Base-by-base conservation (phyloP, 139 green algal species). In the Pseudopediastrum boryanum region DNA sequence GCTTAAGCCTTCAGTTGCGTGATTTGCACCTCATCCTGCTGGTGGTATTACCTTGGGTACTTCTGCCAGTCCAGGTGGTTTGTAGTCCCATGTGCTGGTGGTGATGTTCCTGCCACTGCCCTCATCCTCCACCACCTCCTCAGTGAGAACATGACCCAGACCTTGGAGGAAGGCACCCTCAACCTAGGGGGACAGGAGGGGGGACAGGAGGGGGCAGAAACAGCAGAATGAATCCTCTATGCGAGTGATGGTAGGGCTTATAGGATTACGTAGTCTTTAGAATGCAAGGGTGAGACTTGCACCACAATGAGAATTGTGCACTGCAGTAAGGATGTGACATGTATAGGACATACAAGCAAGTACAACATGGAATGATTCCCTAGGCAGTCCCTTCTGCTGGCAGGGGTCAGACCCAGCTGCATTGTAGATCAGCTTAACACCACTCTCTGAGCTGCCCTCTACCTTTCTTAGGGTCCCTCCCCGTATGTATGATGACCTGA, bases 131-230 rank as follows among this genome's bases (percentile, higher is more conserved):
- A 78, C 9, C 25, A 78, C 71, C 71, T 78, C 71, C 38, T 78
- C 71, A 56, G n/a, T 65, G 19, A 78, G 2, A 52, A 78, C 71
- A 9, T 69, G n/a, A n/a, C 71, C 71, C 6, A 78, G 54, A 41
- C 71, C 71, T 39, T 69, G 43, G 54, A 78, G 54, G 71, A 78
- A 78, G 33, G 71, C 71, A 41, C 71, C 71, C 54, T 78, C 71
- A 52, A 78, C 29, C 71, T 78, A 39, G 2, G 16, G 12, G 46
- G 46, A 16, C 46, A 56, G 12, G 46, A 16, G 46, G 46, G 16
- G 12, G 46, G 8, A 46, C 54, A 64, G 13, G 27, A 35, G 27
- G 21, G 13, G 21, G 16, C 8, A 64, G 54, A 1, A 29, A n/a
- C 31, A 9, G 23, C 54, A 69, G 35, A 8, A 16, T 29, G n/a